phyloP scores from a whole-genome alignment of 495 filamentous ascomycete species.

The Hyaloscypha hepaticicola region DNA sequence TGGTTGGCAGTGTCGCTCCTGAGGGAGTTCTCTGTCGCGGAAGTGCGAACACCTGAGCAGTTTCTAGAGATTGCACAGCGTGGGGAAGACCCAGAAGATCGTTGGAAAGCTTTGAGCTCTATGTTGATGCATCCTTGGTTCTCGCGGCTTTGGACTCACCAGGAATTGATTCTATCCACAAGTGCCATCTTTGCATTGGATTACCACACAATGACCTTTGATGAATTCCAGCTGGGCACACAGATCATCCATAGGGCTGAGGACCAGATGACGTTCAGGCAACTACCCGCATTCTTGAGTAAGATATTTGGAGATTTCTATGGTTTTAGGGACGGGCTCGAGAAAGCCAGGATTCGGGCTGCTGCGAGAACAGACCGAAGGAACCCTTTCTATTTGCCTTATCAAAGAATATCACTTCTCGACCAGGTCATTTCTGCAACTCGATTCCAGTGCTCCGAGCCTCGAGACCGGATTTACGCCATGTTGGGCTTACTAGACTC shows the following conservation, averaged over 20 bases:
- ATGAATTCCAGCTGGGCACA: background rate
- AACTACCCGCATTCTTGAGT: background rate
- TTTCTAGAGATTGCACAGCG: background rate
- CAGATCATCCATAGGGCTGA: background rate
- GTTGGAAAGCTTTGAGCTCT: background rate
- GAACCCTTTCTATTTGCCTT: background rate
- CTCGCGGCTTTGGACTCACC: background rate
- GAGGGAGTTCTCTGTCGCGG: background rate
- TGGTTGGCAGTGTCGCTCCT: background rate
- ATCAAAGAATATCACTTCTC: conserved; percentile 8
- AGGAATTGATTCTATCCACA: background rate
- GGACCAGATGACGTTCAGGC: background rate
- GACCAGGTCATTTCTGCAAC: background rate
- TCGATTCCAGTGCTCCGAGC: conserved; percentile 15
- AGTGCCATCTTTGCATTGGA: background rate
- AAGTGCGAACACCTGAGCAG: background rate
- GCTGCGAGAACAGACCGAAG: background rate
- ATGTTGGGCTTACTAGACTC: conserved; percentile 13
- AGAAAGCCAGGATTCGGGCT: background rate
- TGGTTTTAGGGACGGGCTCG: background rate
- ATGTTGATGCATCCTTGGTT: background rate
- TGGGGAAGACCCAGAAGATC: background rate
- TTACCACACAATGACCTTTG: background rate
- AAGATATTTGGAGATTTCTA: background rate
- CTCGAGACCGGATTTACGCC: conserved; percentile 26